Conservation (phyloP, 352 stramenopile species). For the Phytophthora quininea region DNA sequence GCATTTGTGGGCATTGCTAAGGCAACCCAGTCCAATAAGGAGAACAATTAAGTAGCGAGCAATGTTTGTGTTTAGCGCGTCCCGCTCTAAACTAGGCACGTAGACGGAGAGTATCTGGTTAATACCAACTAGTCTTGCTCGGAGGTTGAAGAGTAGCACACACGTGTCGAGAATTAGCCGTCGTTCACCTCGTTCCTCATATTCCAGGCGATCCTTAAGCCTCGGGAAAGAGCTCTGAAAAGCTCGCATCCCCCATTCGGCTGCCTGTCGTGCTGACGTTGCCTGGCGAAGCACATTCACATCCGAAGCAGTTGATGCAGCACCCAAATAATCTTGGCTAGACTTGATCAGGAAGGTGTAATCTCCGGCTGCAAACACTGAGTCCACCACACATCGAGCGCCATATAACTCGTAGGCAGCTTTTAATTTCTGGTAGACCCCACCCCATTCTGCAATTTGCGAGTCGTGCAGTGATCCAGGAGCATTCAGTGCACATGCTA, state of each 20-base stretch:
- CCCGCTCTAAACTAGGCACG: background rate
- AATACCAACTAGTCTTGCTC: slow-evolving; percentile 11
- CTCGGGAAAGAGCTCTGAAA: slow-evolving; percentile 11
- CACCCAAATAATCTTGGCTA: background rate
- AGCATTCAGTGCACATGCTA: slow-evolving; percentile 30
- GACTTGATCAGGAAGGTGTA: slow-evolving; percentile 8
- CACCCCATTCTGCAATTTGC: slow-evolving; percentile 8
- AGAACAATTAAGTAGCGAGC: slow-evolving; percentile 1
- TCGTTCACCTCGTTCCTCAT: slow-evolving; percentile 15
- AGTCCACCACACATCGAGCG: slow-evolving; percentile 14
- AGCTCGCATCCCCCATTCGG: slow-evolving; percentile 19
- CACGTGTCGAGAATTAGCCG: slow-evolving; percentile 13
- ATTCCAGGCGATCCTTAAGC: slow-evolving; percentile 13
- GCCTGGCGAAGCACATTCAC: slow-evolving; percentile 3
- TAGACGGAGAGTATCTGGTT: slow-evolving; percentile 9
- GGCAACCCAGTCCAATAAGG: background rate
- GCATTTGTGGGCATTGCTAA: background rate
- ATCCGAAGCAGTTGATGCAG: background rate
- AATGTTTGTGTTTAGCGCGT: background rate
- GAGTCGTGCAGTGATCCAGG: slow-evolving; percentile 42
- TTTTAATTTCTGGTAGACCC: slow-evolving; percentile 7
- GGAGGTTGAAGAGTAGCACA: slow-evolving; percentile 16
- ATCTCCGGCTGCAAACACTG: slow-evolving; percentile 9
- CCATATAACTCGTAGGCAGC: background rate
- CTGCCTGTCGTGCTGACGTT: slow-evolving; percentile 4